Base-by-base conservation (phyloP, 2,329 filamentous ascomycete genomes). In the Trichoderma arundinaceum region DNA sequence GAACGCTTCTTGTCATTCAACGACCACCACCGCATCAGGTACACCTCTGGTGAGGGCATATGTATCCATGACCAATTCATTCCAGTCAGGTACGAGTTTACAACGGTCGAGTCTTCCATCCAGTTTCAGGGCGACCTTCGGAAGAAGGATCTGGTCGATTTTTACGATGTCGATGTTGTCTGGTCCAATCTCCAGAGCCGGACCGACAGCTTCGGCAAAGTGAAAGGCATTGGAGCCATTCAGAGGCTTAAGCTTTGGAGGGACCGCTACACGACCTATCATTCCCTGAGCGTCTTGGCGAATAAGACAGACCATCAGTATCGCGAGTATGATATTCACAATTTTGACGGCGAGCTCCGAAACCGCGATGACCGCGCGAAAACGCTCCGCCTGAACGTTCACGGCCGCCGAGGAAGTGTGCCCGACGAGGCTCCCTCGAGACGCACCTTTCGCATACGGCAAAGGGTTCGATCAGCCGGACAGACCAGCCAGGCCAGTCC, bases 221-320 rank as follows among this genome's bases (percentile, higher is more conserved):
- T 84, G 12, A 79, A 80, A 64, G 83, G 83, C 19, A 77, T 85
- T 62, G 82, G 81, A 1, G 80, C 82, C 1, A 83, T 84, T 48
- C 83, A 84, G 72, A 75, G 83, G 59, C 77, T 84, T 68, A 84
- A 84, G 73, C 74, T 84, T 32, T 85, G 83, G 83, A 77, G 78
- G 61, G 83, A 84, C 68, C 76, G 78, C 53, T 79, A 82, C 63
- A 81, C 80, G 12, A 79, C 78, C 3, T 80, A 78, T 49, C 81
- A 85, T 70, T 82, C 79, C 32, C 67, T 84, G 38, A 81, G 80
- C 8, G 73, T 84, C 17, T 79, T 81, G 63, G 82, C 82, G 38
- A 83, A 83, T 68, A 80, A 80, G 60, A 75, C 74, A 7, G 79
- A 82, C 54, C 75, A 80, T 6, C 76, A 77, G 15, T 82, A 82